Evolutionary conservation across 2,329 filamentous ascomycete species (phyloP).

Genomic region (Rhynchosporium secalis): DNA sequence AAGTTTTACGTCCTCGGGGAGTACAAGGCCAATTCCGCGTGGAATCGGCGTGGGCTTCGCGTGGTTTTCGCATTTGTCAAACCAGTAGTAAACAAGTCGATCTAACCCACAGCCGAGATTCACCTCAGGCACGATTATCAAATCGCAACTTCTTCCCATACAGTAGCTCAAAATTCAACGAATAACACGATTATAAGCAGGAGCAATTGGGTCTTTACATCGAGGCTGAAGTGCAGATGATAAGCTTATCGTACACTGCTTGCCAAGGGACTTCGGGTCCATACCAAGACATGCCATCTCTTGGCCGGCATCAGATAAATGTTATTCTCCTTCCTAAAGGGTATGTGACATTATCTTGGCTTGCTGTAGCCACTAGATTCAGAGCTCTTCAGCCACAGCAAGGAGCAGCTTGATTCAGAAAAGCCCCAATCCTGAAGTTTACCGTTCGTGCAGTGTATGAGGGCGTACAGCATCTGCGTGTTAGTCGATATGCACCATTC

Average conservation of each 20-base stretch:
- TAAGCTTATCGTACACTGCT: constrained; percentile 10
- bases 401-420: not conserved
- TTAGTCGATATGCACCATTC: not conserved
- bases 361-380: not conserved
- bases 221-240: not conserved
- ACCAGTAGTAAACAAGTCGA: too few relatives aligned
- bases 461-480: too few relatives aligned
- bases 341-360: constrained; percentile 5
- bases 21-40: too few relatives aligned
- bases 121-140: too few relatives aligned
- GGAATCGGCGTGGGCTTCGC: too few relatives aligned
- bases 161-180: too few relatives aligned
- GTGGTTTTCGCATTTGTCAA: too few relatives aligned
- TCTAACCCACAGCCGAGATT: too few relatives aligned
- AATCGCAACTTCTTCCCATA: too few relatives aligned
- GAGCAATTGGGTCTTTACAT: not conserved
- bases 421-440: not conserved
- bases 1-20: too few relatives aligned
- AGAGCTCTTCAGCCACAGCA: not conserved
- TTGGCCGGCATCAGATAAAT: not conserved
- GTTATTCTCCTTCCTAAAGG: constrained; percentile 1
- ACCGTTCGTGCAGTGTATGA: too few relatives aligned
- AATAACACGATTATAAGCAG: too few relatives aligned
- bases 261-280: not conserved
- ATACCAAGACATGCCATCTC: constrained; percentile 5